A percentile compares a stretch with the other conserved stretches of the same genome.
Conservation (phyloP, 1,284 basidiomycete genomes). For the Apiotrichum sp. region DNA sequence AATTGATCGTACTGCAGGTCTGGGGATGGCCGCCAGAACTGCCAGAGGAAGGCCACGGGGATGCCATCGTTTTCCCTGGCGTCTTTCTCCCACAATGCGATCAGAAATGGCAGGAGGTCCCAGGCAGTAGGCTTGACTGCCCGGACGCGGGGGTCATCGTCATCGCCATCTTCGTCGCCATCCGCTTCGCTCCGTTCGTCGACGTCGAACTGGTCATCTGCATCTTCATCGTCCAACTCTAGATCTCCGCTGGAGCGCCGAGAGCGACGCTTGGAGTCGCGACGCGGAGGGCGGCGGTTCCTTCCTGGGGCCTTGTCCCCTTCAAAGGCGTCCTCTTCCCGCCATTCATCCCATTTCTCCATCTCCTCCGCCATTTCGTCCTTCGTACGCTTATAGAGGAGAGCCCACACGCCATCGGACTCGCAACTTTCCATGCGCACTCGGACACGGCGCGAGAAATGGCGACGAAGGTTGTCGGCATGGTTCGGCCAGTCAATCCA, state of each 20-base stretch:
- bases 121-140: slow-evolving; percentile 18
- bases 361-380: slow-evolving; percentile 16
- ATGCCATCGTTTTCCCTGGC: slow-evolving; percentile 10
- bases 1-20: slow-evolving; percentile 23
- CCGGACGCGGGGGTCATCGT: neutral
- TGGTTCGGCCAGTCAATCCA: neutral
- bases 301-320: neutral
- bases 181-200: neutral
- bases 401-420: slow-evolving; percentile 24
- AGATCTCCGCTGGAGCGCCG: no score
- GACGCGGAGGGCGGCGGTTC: neutral
- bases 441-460: slow-evolving; percentile 11
- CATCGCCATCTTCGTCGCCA: neutral
- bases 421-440: slow-evolving; percentile 11
- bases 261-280: no score
- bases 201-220: no score
- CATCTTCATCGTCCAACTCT: no score
- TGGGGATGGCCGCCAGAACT: slow-evolving; percentile 21
- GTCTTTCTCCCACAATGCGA: slow-evolving; percentile 26
- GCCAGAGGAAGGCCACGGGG: slow-evolving; percentile 17
- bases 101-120: slow-evolving; percentile 28
- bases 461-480: neutral
- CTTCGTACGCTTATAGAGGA: slow-evolving; percentile 18
- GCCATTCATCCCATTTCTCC: slow-evolving; percentile 1
- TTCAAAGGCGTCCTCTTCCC: neutral